These are phyloP conservation scores for Penicillium sp. DNA, from an alignment of 2,329 filamentous ascomycete genomes.

Conservation along the genomic window DNA sequence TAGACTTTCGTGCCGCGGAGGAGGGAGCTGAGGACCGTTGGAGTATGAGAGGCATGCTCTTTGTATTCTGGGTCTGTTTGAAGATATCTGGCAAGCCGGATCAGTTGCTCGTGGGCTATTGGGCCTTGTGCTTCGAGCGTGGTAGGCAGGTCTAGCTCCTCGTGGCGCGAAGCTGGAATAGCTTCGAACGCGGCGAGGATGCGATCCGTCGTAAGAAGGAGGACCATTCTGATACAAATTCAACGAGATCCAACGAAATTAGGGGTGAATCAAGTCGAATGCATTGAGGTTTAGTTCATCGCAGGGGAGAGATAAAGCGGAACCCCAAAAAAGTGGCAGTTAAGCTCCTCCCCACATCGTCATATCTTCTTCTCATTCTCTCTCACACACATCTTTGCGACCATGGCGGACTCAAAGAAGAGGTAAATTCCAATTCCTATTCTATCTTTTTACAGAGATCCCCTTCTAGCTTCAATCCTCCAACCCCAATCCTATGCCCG, in stretches of 20 bases:
- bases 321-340: conserved; percentile 27
- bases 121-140: conserved; percentile 32
- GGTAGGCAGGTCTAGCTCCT: conserved; percentile 38
- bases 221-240: conserved; percentile 38
- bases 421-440: conserved; percentile 21
- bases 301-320: conserved; percentile 15
- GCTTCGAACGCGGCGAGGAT: conserved; percentile 43
- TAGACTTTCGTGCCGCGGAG: conserved; percentile 72
- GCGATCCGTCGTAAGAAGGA: conserved; percentile 40
- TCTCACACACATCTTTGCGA: conserved; percentile 14
- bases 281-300: neutral
- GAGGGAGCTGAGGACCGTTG: conserved; percentile 63
- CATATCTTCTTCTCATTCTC: conserved; percentile 14
- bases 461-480: neutral
- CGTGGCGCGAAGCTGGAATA: conserved; percentile 33
- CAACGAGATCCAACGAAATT: neutral
- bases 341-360: conserved; percentile 28
- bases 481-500: neutral
- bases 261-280: neutral
- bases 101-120: conserved; percentile 45
- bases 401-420: conserved; percentile 36
- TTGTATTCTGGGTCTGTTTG: conserved; percentile 17
- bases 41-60: neutral
- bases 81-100: conserved; percentile 38
- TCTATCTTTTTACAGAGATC: neutral